Evolutionary conservation across 352 stramenopile species (phyloP), one percentile per base, ranked within the genome.

Genomic region (Pythium myriotylum): DNA sequence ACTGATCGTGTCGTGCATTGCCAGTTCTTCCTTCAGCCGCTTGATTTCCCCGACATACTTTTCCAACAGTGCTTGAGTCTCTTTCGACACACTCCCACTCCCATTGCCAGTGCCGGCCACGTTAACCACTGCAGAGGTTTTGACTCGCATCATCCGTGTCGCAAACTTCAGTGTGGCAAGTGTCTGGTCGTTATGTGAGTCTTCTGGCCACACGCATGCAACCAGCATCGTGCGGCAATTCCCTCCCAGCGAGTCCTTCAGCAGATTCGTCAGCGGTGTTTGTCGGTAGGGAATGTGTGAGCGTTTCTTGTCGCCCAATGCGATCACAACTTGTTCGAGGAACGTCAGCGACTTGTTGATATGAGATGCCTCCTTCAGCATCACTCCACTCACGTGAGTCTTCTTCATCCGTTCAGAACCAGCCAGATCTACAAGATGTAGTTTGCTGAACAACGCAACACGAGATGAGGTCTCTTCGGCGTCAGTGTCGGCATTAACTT

Each of bases 381-480:
- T 76, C 32, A 77, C 79, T 7, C 81, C 82, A 4, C 76, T 74
- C n/a, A 84, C 74, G 17, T 73, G 70, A 1, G 81, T 85, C 29
- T 84, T 83, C 57, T 95, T 90, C 76, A 91, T 97, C 46, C 96
- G 97, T 71, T 98, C 93, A 5, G 90, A 97, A 10, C 92, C 92
- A 0, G 93, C 93, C 27, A 98, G 79, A 62, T 98, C 92, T 10
- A 98, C 91, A 20, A 98, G 86, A 58, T 97, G 96, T 32, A 98
- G 78, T 59, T 97, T 98, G 65, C 88, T 91, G 61, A 82, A 86
- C 20, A 86, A 70, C 9, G 74, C 61, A n/a, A 64, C 58, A 48
- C 37, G 52, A 0, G 37, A 35, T 16, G 50, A 29, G 16, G 12
- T n/a, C 9, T 42, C 53, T 17, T 71, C 65, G 8, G 68, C 33